phyloP scores from a whole-genome alignment of 225 moss, liverwort and hornwort species.

The Pseudisothecium myosuroides region DNA sequence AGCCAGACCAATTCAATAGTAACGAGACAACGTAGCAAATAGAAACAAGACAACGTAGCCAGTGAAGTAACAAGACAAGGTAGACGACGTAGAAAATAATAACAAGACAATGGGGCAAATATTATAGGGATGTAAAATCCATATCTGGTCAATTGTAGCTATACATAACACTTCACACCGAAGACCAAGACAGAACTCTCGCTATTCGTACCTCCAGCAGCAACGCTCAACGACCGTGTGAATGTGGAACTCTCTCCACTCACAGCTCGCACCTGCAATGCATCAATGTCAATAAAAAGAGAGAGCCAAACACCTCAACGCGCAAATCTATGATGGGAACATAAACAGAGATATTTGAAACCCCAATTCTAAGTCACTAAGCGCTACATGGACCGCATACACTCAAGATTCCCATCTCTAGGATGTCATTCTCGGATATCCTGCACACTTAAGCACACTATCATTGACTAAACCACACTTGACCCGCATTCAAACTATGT shows the following conservation, averaged over 20 bases:
- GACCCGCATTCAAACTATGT: neutral
- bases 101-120: neutral
- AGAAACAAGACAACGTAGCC: neutral
- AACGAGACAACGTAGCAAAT: neutral
- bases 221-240: slow-evolving; percentile 10
- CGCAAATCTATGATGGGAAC: neutral
- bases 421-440: neutral
- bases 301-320: neutral
- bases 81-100: neutral
- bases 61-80: neutral
- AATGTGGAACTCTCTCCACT: slow-evolving; percentile 20
- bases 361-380: neutral
- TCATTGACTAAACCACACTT: neutral
- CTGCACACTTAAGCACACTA: neutral
- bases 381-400: neutral
- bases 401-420: neutral
- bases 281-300: neutral
- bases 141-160: neutral
- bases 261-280: slow-evolving; percentile 22
- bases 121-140: neutral
- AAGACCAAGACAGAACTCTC: neutral
- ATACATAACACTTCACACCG: neutral
- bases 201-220: slow-evolving; percentile 19
- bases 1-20: neutral
- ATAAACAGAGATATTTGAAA: neutral